Conservation (phyloP, 2,329 filamentous ascomycete species). For the Colletotrichum magnum region DNA sequence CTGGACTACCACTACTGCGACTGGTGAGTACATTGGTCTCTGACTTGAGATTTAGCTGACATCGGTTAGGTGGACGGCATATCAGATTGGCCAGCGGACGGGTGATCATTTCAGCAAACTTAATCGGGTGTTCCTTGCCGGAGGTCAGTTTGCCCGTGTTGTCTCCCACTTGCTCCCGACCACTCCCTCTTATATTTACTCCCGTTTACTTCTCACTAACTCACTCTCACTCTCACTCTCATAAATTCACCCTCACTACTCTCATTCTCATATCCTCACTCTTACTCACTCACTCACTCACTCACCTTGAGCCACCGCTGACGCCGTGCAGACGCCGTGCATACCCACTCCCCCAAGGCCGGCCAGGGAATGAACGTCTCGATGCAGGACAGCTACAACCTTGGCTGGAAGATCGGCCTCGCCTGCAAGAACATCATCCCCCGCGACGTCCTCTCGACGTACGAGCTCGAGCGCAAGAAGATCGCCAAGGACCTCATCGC, state of each 20-base stretch:
- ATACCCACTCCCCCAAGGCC: conserved; percentile 71
- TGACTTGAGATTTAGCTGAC: not conserved
- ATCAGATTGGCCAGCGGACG: conserved; percentile 78
- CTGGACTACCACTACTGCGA: conserved; percentile 74
- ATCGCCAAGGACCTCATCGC: conserved; percentile 72
- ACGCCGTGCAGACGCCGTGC: conserved; percentile 66
- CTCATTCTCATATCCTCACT: too few species aligned
- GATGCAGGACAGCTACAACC: conserved; percentile 76
- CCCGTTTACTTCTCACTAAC: too few species aligned
- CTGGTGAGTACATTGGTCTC: conserved; percentile 55
- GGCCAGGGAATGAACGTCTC: conserved; percentile 81
- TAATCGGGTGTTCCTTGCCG: conserved; percentile 77
- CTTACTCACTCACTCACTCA: too few species aligned
- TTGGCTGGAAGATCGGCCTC: conserved; percentile 69
- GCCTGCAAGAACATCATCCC: conserved; percentile 60
- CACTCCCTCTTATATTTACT: too few species aligned
- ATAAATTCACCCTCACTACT: too few species aligned
- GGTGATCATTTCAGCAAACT: conserved; percentile 68
- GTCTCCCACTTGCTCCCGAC: too few species aligned
- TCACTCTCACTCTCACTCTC: too few species aligned
- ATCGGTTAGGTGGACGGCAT: conserved; percentile 66
- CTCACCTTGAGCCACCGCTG: not conserved
- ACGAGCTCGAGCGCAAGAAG: conserved; percentile 66
- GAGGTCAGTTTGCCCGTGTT: conserved; percentile 46
- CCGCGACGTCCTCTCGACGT: conserved; percentile 62